phyloP scores from a whole-genome alignment of 192 early-diverging fungal genomes.

The Hyaloraphidium curvatum region DNA sequence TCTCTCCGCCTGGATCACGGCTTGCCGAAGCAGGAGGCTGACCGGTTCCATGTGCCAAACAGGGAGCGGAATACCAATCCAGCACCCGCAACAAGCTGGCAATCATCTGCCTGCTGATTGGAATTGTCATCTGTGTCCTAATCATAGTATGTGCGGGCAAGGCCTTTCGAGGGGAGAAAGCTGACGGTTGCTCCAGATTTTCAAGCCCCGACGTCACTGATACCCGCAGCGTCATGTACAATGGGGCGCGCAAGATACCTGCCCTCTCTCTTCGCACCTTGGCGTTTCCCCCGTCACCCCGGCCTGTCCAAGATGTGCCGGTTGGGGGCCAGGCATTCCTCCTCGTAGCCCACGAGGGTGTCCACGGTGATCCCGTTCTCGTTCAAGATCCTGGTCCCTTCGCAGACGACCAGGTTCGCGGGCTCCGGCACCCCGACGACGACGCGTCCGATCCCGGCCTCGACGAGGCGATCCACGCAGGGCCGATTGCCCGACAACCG shows the following conservation, averaged over 20 bases:
- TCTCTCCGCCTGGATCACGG: neutral
- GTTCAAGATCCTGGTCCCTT: constrained; percentile 44
- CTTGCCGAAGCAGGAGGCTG: neutral
- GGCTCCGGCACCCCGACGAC: constrained; percentile 82
- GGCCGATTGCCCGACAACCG: constrained; percentile 49
- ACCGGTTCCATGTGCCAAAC: neutral
- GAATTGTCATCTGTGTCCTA: constrained; percentile 58
- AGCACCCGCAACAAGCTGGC: constrained; percentile 61
- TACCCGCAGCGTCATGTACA: too few relatives aligned
- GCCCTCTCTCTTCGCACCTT: too few relatives aligned
- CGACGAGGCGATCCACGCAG: constrained; percentile 57
- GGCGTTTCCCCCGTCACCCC: too few relatives aligned
- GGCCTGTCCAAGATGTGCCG: constrained; percentile 36
- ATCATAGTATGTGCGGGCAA: too few relatives aligned
- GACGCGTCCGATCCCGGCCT: constrained; percentile 43
- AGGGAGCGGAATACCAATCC: constrained; percentile 68
- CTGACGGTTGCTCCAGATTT: too few relatives aligned
- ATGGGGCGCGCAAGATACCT: too few relatives aligned
- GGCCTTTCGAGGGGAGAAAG: too few relatives aligned
- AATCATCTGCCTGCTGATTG: constrained; percentile 53
- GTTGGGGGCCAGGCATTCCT: constrained; percentile 54
- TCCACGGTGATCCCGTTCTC: constrained; percentile 56
- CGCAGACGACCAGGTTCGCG: constrained; percentile 61
- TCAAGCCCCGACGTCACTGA: too few relatives aligned
- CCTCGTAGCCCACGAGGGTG: constrained; percentile 45